These are phyloP conservation scores for Oxyria digyna DNA, from an alignment of 148 eudicot genomes.

Conservation along the genomic window DNA sequence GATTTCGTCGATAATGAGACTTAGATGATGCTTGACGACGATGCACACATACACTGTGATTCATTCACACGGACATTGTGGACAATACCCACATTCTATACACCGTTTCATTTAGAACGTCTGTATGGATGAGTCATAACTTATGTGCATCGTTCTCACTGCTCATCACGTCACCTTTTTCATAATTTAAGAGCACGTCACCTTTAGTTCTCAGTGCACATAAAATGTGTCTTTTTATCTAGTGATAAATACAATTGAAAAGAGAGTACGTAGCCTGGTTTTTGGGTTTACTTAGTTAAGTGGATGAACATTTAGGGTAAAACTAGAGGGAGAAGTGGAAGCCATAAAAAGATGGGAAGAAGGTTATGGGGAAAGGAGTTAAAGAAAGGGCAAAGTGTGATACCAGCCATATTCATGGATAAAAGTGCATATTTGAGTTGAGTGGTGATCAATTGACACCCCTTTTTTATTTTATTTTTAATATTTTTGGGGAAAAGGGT, in stretches of 20 bases:
- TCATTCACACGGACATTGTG: no score
- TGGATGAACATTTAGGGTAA: background rate
- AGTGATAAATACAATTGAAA: background rate
- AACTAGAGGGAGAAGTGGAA: background rate
- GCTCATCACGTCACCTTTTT: no score
- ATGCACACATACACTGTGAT: no score
- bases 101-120: no score
- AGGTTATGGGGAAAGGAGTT: conserved; percentile 7
- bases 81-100: no score
- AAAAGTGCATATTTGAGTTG: background rate
- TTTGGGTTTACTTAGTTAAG: background rate
- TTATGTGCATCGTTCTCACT: no score
- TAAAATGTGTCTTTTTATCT: no score
- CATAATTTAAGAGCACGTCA: no score
- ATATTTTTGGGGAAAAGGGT: background rate
- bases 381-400: conserved; percentile 1
- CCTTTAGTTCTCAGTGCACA: no score
- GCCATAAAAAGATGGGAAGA: background rate
- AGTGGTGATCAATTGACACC: conserved; percentile 4
- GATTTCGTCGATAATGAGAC: no score
- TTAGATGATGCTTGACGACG: no score
- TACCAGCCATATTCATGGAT: background rate
- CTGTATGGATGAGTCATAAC: no score
- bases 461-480: background rate
- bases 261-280: background rate